These are phyloP conservation scores for Massospora cicadina DNA, from an alignment of 371 early-diverging fungal species.

Conservation along the genomic window DNA sequence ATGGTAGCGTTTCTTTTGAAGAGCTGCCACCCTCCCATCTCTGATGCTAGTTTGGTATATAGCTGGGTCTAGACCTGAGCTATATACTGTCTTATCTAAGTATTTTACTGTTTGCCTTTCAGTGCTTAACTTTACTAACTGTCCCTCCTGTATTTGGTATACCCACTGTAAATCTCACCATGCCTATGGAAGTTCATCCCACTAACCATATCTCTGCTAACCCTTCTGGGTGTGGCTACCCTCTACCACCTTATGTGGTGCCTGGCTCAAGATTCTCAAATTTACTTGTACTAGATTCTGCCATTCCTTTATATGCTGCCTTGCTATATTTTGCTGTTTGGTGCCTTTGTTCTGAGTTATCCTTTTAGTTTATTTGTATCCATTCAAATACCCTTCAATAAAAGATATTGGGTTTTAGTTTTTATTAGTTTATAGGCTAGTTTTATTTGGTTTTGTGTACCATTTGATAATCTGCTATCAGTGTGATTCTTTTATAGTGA, in stretches of 20 bases:
- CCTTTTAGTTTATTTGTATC: not conserved
- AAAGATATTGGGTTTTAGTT: not conserved
- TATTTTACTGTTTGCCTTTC: not conserved
- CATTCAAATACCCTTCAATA: not conserved
- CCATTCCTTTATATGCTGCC: not conserved
- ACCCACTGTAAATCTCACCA: not conserved
- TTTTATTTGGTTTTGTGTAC: too few species aligned
- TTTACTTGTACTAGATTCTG: not conserved
- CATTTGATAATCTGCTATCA: too few species aligned
- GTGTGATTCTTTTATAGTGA: too few species aligned
- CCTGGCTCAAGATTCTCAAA: not conserved
- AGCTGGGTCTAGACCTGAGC: not conserved
- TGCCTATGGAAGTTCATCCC: not conserved
- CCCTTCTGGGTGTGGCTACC: not conserved
- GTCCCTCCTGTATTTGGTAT: not conserved
- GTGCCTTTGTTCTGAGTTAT: not conserved
- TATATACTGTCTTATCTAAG: not conserved
- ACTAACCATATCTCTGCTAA: not conserved
- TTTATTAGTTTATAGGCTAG: too few species aligned
- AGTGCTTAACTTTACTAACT: not conserved
- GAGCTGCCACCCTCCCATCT: not conserved
- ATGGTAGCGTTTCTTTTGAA: not conserved
- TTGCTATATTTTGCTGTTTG: not conserved
- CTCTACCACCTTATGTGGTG: not conserved
- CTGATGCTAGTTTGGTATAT: not conserved